Percentiles rank a stretch among this genome's conserved stretches.
Conservation (phyloP, 305 asterid genomes). For the Fraxinus velutina region DNA sequence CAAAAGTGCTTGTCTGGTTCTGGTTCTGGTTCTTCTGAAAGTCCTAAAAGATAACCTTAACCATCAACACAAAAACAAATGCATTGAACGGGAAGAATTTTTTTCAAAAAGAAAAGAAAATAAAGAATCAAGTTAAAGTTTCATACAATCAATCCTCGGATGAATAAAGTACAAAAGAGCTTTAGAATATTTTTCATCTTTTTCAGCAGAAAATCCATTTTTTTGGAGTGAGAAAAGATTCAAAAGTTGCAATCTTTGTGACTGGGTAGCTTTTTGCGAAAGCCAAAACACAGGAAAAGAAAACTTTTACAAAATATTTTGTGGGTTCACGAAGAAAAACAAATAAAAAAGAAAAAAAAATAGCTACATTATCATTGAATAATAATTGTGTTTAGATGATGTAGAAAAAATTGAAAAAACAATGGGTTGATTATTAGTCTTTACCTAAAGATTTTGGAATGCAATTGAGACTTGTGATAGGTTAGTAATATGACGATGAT, state of each 20-base stretch:
- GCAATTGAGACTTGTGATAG: slow-evolving; percentile 8
- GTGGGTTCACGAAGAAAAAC: slow-evolving; percentile 7
- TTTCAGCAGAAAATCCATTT: slow-evolving; percentile 16
- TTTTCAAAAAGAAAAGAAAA: not conserved
- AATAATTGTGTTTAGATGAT: not conserved
- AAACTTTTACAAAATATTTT: slow-evolving; percentile 7
- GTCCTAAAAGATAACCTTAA: slow-evolving; percentile 39
- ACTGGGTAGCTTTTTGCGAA: slow-evolving; percentile 20
- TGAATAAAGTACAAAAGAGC: slow-evolving; percentile 31
- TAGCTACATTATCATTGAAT: not conserved
- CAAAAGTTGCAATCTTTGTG: slow-evolving; percentile 50
- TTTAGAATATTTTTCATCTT: slow-evolving; percentile 25
- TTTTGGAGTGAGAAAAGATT: slow-evolving; percentile 31
- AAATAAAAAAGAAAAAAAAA: not conserved
- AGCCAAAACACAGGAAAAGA: slow-evolving; percentile 15
- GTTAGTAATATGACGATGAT: not conserved
- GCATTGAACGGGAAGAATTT: not conserved
- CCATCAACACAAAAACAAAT: slow-evolving; percentile 35
- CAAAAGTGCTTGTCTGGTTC: slow-evolving; percentile 30
- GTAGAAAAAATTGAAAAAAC: not conserved
- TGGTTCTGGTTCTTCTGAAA: slow-evolving; percentile 31
- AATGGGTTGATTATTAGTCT: slow-evolving; percentile 14
- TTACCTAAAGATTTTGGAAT: slow-evolving; percentile 25
- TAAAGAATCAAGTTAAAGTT: slow-evolving; percentile 20
- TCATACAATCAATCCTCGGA: slow-evolving; percentile 28